Evolutionary conservation across 2,329 filamentous ascomycete species (phyloP).

Genomic region (Alternaria arborescens): DNA sequence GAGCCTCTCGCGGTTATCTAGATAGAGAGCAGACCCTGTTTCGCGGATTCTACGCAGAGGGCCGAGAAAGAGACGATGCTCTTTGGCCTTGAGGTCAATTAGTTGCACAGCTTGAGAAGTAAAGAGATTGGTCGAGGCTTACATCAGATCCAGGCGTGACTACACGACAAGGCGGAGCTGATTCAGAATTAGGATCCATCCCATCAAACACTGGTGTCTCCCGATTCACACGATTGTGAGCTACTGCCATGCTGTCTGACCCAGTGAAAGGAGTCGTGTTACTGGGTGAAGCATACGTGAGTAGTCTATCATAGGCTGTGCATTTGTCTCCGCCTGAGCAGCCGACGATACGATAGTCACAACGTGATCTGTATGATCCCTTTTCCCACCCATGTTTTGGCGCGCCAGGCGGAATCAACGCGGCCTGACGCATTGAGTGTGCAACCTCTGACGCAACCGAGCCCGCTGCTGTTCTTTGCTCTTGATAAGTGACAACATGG

Average conservation of each 20-base stretch:
- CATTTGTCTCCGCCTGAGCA: not conserved
- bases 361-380: conserved; percentile 11
- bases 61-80: conserved; percentile 20
- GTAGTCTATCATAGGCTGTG: not conserved
- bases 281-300: not conserved
- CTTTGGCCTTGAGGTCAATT: conserved; percentile 10
- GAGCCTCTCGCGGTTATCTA: conserved; percentile 1
- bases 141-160: conserved; percentile 10
- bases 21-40: not conserved
- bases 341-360: conserved; percentile 6
- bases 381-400: conserved; percentile 3
- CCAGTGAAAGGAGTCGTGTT: not conserved
- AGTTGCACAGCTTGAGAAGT: not conserved
- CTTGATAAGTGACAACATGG: not conserved
- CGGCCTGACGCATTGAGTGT: not conserved
- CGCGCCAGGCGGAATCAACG: not conserved
- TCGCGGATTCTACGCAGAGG: conserved; percentile 19
- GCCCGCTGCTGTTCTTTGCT: not conserved
- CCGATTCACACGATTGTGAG: not conserved
- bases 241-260: not conserved
- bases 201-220: not conserved
- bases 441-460: not conserved
- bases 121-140: not conserved
- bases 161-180: not conserved
- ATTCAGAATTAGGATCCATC: not conserved